Evolutionary conservation across 306 rosid genomes (phyloP).

Genomic region (Fragaria vesca): DNA sequence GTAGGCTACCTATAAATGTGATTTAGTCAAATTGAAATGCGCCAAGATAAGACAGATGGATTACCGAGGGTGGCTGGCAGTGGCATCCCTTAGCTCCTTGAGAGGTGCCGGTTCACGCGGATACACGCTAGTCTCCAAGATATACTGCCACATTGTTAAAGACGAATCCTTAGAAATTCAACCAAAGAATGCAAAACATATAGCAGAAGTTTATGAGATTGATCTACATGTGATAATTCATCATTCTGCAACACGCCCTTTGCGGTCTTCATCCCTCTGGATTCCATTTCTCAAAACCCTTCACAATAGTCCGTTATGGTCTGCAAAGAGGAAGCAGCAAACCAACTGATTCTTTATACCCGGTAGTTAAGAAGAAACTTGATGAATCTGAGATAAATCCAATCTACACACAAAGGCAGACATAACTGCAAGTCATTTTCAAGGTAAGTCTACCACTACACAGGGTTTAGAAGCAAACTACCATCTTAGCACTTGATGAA

Average conservation of each 20-base stretch:
- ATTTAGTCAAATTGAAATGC: not conserved
- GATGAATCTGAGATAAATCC: not conserved
- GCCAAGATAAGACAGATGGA: not conserved
- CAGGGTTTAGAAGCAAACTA: not conserved
- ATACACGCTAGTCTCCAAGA: conserved; percentile 58
- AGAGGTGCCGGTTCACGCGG: conserved; percentile 57
- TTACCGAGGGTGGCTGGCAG: conserved; percentile 43
- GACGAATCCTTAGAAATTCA: not conserved
- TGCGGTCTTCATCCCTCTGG: not conserved
- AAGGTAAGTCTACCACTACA: not conserved
- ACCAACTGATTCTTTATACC: not conserved
- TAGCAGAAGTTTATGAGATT: not conserved
- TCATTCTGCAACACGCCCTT: conserved; percentile 43
- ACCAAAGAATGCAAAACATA: not conserved
- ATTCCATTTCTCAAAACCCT: conserved; percentile 33
- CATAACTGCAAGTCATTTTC: not conserved
- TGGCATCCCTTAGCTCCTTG: conserved; percentile 47
- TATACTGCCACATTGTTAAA: conserved; percentile 36
- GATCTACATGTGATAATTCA: conserved; percentile 24
- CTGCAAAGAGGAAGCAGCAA: not conserved
- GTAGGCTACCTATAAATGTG: not conserved
- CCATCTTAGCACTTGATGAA: not conserved
- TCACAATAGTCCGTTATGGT: not conserved
- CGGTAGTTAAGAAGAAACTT: not conserved
- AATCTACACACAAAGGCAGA: not conserved